phyloP scores from a whole-genome alignment of 1,284 basidiomycete species.

The Apiotrichum laibachii region DNA sequence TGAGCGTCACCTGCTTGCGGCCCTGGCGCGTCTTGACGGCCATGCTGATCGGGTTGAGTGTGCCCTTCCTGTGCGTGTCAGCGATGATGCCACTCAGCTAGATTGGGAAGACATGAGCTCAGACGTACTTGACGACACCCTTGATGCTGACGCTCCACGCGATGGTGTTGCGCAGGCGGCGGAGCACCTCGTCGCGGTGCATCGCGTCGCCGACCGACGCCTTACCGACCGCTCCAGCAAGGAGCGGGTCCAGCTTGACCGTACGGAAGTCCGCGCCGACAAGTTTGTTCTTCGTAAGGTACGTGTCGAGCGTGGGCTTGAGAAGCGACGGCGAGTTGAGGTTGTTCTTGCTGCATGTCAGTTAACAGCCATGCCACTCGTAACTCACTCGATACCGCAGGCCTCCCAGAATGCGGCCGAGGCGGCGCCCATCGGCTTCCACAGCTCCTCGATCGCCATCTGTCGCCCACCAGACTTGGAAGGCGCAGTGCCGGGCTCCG shows the following conservation, averaged over 20 bases:
- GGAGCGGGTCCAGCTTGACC: constrained; percentile 63
- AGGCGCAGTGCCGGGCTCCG: constrained; percentile 38
- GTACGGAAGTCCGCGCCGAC: constrained; percentile 67
- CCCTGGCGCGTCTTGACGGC: constrained; percentile 70
- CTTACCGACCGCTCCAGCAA: constrained; percentile 56
- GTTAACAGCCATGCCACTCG: constrained; percentile 27
- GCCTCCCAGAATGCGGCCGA: constrained; percentile 62
- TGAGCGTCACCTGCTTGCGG: constrained; percentile 69
- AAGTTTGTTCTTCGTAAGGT: constrained; percentile 63
- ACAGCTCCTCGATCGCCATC: constrained; percentile 61
- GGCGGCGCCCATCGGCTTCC: constrained; percentile 64
- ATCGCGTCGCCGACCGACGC: constrained; percentile 57
- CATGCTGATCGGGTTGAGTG: constrained; percentile 66
- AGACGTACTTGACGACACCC: constrained; percentile 39
- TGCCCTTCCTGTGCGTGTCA: constrained; percentile 63
- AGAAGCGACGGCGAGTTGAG: constrained; percentile 27
- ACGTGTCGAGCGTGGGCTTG: constrained; percentile 62
- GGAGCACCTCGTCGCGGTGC: constrained; percentile 66
- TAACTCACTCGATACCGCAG: constrained; percentile 58
- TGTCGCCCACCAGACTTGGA: constrained; percentile 31
- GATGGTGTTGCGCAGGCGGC: constrained; percentile 35
- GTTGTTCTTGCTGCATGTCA: constrained; percentile 27
- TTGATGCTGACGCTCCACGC: constrained; percentile 41
- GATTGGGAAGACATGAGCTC: background rate
- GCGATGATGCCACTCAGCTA: background rate